Percentiles rank a stretch among this genome's conserved stretches.
These are phyloP conservation scores for Uronychia setigera DNA, from an alignment of 73 alveolate genomes.

Conservation along the genomic window DNA sequence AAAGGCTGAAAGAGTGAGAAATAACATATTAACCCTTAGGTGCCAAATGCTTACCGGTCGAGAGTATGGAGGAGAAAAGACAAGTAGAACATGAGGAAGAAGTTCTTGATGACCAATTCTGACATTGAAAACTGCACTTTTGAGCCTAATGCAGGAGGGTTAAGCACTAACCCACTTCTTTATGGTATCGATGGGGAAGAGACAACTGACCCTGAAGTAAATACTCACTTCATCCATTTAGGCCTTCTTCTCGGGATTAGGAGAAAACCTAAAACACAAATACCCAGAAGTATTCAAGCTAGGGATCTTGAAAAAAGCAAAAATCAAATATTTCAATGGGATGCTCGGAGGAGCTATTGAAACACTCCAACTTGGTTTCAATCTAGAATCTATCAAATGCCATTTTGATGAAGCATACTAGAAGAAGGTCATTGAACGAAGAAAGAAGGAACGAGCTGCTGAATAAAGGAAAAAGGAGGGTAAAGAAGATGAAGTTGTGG, in stretches of 20 bases:
- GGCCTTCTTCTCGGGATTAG: slow-evolving; percentile 72
- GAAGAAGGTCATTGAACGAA: slow-evolving; percentile 5
- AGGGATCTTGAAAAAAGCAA: slow-evolving; percentile 83
- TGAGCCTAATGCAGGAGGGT: slow-evolving; percentile 83
- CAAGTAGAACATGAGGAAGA: slow-evolving; percentile 18
- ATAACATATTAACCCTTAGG: slow-evolving; percentile 5
- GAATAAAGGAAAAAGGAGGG: neutral
- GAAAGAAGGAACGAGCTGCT: neutral
- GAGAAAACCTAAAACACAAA: slow-evolving; percentile 56
- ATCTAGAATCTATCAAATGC: slow-evolving; percentile 60
- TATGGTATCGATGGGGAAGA: neutral
- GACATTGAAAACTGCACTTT: slow-evolving; percentile 93
- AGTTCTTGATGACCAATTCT: slow-evolving; percentile 86
- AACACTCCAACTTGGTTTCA: slow-evolving; percentile 72
- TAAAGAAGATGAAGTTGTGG: neutral
- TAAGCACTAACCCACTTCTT: neutral
- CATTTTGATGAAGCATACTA: slow-evolving; percentile 44
- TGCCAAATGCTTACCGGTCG: slow-evolving; percentile 26
- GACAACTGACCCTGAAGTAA: neutral
- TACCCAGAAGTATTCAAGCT: slow-evolving; percentile 82
- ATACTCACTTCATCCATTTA: too few relatives aligned
- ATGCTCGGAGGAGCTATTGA: slow-evolving; percentile 66
- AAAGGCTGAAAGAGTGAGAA: neutral
- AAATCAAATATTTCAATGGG: slow-evolving; percentile 66
- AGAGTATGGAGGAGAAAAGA: slow-evolving; percentile 2